Percentiles rank a stretch among this genome's conserved stretches.
Evolutionary conservation across 2,329 filamentous ascomycete species (phyloP).

Genomic region (Hypomyces rosellus): DNA sequence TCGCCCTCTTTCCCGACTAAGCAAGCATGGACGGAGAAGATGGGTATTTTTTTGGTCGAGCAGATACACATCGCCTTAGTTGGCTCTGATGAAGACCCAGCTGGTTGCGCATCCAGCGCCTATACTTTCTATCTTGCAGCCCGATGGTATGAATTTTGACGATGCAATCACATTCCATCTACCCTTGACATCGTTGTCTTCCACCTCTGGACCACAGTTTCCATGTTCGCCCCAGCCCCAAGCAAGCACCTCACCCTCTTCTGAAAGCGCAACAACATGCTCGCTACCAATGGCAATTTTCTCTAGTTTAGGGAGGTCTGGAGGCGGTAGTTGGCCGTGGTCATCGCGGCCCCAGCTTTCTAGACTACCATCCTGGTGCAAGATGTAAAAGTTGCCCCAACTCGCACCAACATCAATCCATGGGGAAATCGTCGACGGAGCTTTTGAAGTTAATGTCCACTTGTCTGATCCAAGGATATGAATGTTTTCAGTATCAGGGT

Average conservation of each 20-base stretch:
- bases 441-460: constrained; percentile 55
- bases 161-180: constrained; percentile 62
- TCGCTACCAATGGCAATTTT: constrained; percentile 82
- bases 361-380: constrained; percentile 55
- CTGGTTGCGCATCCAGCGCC: constrained; percentile 89
- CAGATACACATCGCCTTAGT: neutral
- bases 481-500: constrained; percentile 51
- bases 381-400: constrained; percentile 75
- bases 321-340: constrained; percentile 71
- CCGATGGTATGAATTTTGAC: constrained; percentile 45
- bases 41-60: neutral
- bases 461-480: constrained; percentile 69
- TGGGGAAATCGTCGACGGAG: constrained; percentile 44
- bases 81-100: constrained; percentile 55
- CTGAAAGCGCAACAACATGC: constrained; percentile 70
- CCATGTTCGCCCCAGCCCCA: constrained; percentile 99
- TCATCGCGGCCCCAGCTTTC: constrained; percentile 78
- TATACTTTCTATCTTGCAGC: constrained; percentile 50
- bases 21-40: neutral
- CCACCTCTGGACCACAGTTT: constrained; percentile 73
- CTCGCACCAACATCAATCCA: constrained; percentile 70
- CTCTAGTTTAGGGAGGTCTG: constrained; percentile 49
- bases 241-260: constrained; percentile 60
- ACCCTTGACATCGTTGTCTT: constrained; percentile 60
- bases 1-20: constrained; percentile 38